phyloP scores from a whole-genome alignment of 805 yeast species.

The Saccharomyces kudriavzevii region DNA sequence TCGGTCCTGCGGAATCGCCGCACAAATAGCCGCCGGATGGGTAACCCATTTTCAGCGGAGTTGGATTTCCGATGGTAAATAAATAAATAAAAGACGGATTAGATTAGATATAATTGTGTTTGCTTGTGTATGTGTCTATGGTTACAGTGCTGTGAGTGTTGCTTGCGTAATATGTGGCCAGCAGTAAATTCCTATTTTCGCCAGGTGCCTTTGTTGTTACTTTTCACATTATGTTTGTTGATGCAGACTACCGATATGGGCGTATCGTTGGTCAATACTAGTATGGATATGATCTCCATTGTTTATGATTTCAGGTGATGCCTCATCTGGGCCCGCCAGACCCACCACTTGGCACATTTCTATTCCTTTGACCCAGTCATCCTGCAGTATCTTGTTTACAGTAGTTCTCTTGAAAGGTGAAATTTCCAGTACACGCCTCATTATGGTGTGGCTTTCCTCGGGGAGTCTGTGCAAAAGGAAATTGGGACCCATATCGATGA shows the following conservation, averaged over 20 bases:
- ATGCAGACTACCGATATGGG: neutral
- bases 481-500: conserved; percentile 45
- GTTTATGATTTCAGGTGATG: neutral
- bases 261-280: neutral
- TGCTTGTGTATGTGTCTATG: neutral
- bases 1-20: neutral
- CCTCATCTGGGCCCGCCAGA: neutral
- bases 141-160: neutral
- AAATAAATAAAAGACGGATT: neutral
- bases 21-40: neutral
- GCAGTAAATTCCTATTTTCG: neutral
- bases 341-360: conserved; percentile 63
- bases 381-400: conserved; percentile 61
- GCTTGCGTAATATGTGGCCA: neutral
- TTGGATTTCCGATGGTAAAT: neutral
- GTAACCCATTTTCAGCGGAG: neutral
- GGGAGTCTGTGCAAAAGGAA: conserved; percentile 58
- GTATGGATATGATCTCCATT: neutral
- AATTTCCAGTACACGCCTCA: conserved; percentile 63
- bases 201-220: neutral
- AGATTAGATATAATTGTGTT: neutral
- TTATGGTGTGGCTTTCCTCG: conserved; percentile 49
- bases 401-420: conserved; percentile 73
- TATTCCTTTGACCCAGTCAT: conserved; percentile 51
- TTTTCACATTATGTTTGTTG: neutral